Evolutionary conservation across 2,329 filamentous ascomycete genomes (phyloP).

Genomic region (Clonostachys rhizophaga): DNA sequence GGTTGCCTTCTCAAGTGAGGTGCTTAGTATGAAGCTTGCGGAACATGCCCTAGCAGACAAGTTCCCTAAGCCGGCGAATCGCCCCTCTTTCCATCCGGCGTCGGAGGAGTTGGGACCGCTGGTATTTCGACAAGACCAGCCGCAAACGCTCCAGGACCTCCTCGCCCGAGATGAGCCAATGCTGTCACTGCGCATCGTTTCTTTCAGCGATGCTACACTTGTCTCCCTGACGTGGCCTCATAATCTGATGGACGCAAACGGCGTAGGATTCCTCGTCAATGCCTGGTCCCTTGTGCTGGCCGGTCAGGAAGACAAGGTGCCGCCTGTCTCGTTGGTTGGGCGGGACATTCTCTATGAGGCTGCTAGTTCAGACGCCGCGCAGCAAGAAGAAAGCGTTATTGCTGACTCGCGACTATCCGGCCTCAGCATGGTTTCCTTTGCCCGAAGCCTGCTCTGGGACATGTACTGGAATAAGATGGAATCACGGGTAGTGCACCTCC

Average conservation of each 20-base stretch:
- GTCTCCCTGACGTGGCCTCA: conserved; percentile 40
- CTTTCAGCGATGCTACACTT: conserved; percentile 43
- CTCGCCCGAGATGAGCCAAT: conserved; percentile 34
- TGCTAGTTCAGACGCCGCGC: no score
- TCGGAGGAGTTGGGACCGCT: conserved; percentile 10
- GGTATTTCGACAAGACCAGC: neutral
- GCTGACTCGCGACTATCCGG: no score
- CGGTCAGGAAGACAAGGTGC: conserved; percentile 32
- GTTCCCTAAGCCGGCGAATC: conserved; percentile 21
- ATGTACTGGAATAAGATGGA: no score
- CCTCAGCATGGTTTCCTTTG: no score
- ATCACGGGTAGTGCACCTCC: no score
- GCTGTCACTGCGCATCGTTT: conserved; percentile 39
- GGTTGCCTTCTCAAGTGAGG: conserved; percentile 31
- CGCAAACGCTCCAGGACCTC: conserved; percentile 22
- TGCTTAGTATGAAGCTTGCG: conserved; percentile 25
- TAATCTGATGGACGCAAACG: conserved; percentile 39
- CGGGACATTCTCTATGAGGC: no score
- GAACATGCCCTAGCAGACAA: conserved; percentile 31
- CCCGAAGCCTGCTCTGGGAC: no score
- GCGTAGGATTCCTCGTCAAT: conserved; percentile 29
- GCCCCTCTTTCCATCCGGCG: conserved; percentile 6
- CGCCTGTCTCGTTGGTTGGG: neutral
- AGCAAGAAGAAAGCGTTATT: no score
- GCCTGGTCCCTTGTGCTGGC: conserved; percentile 39